Conservation (phyloP, 2,329 filamentous ascomycete species). For the Alternaria dauci region DNA sequence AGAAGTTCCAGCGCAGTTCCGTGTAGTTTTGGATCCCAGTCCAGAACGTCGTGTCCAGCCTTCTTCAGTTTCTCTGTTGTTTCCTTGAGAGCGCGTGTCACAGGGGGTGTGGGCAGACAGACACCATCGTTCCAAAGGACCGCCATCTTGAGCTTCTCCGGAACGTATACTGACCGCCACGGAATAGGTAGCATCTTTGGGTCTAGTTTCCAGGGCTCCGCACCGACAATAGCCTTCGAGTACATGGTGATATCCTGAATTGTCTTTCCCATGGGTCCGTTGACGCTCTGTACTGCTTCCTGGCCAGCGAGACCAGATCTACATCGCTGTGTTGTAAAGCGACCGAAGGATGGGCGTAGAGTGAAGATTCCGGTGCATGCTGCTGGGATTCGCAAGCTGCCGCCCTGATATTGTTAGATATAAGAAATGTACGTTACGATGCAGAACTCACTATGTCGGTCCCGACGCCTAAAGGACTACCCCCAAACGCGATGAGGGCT, state of each 20-base stretch:
- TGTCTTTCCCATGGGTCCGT: conserved; percentile 68
- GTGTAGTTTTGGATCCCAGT: conserved; percentile 65
- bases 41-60: conserved; percentile 64
- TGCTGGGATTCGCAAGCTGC: conserved; percentile 64
- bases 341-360: conserved; percentile 64
- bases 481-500: conserved; percentile 67
- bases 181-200: conserved; percentile 63
- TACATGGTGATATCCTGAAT: conserved; percentile 61
- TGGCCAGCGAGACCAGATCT: conserved; percentile 70
- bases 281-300: conserved; percentile 70
- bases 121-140: conserved; percentile 62
- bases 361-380: conserved; percentile 67
- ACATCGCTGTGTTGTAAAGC: conserved; percentile 65
- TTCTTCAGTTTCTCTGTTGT: conserved; percentile 61
- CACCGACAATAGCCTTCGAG: conserved; percentile 51
- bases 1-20: conserved; percentile 60
- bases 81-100: conserved; percentile 63
- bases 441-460: conserved; percentile 64
- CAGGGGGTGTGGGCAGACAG: conserved; percentile 61
- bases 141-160: conserved; percentile 66
- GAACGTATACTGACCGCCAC: conserved; percentile 57
- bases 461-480: conserved; percentile 68
- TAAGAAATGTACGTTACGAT: not conserved
- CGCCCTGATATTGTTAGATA: conserved; percentile 47
- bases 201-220: conserved; percentile 62